Evolutionary conservation across 1,139 yeast genomes (phyloP), one percentile per base, ranked within the genome.

Genomic region (Yamadazyma dendronema): DNA sequence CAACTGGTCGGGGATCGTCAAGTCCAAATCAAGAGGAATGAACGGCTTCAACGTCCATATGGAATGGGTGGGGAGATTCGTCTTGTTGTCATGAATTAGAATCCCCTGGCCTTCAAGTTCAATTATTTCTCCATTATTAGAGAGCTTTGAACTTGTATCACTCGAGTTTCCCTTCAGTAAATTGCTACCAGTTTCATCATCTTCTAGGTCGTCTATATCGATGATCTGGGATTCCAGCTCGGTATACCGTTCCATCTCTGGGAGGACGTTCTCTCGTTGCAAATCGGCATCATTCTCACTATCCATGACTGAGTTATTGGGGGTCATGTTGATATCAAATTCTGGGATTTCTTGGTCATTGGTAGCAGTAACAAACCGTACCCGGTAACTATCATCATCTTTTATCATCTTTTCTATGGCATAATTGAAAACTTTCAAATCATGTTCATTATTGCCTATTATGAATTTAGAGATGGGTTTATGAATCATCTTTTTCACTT

Each of bases 31-130:
- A 11, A 81, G 67, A 6, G 84, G 82, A 9, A 74, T 67, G 57
- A 80, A 84, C 1, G 95, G 96, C 49, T 86, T 82, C 10, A 92
- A 70, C 3, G 94, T 81, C 97, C 98, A 92, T 85, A 92, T 85
- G 1, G 96, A 81, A 57, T 89, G 95, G 1, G 84, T 72, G 1
- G 95, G 89, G n/a, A 72, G 59, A 11, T 70, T 69, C 0, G 80
- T 67, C 34, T 66, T 64, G 3, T 73, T 60, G 50, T 84, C 85
- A 48, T 81, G 86, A n/a, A 92, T 84, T 26, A 92, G 60, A n/a
- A 92, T 84, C 5, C 99, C 99, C 53, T 90, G 97, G 0, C 96
- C 97, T 57, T 90, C 98, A 29, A 92, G 64, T 50, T 87, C 94
- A 3, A 82, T 74, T 11, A 75, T 61, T 9, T 73, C 78, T 7